Conservation (phyloP, 2,329 filamentous ascomycete species). For the Juglanconis oblonga region DNA sequence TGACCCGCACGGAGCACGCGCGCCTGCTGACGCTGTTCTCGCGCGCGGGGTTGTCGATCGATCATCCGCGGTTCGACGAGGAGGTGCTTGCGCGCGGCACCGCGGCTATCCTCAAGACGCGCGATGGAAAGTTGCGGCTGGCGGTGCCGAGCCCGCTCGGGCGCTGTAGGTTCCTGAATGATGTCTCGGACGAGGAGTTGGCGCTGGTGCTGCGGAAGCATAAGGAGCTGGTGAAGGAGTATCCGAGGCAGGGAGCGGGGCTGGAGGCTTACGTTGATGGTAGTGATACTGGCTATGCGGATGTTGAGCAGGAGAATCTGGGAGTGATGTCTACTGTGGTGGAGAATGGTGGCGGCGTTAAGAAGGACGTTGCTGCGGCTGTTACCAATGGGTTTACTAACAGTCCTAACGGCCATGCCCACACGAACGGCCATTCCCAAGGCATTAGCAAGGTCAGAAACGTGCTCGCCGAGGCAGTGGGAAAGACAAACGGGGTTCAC, state of each 20-base stretch:
- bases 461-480: constrained; percentile 1
- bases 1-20: constrained; percentile 58
- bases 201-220: constrained; percentile 57
- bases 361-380: constrained; percentile 37
- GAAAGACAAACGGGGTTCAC: constrained; percentile 7
- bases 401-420: background rate
- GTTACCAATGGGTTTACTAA: constrained; percentile 30
- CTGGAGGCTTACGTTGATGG: constrained; percentile 68
- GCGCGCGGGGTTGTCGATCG: constrained; percentile 67
- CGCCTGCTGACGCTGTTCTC: constrained; percentile 67
- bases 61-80: constrained; percentile 66
- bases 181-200: constrained; percentile 62
- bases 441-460: constrained; percentile 1
- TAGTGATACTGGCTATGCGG: constrained; percentile 61
- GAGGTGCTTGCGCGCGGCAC: constrained; percentile 64
- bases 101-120: constrained; percentile 66
- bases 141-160: constrained; percentile 68
- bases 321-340: constrained; percentile 39
- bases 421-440: background rate
- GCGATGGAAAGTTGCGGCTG: constrained; percentile 65
- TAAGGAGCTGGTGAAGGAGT: constrained; percentile 61
- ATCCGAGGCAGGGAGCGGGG: constrained; percentile 62
- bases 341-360: constrained; percentile 31
- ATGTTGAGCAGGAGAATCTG: constrained; percentile 36
- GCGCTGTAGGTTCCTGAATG: constrained; percentile 65